Conservation (phyloP, 2,329 filamentous ascomycete species). For the Macrophomina tecta region DNA sequence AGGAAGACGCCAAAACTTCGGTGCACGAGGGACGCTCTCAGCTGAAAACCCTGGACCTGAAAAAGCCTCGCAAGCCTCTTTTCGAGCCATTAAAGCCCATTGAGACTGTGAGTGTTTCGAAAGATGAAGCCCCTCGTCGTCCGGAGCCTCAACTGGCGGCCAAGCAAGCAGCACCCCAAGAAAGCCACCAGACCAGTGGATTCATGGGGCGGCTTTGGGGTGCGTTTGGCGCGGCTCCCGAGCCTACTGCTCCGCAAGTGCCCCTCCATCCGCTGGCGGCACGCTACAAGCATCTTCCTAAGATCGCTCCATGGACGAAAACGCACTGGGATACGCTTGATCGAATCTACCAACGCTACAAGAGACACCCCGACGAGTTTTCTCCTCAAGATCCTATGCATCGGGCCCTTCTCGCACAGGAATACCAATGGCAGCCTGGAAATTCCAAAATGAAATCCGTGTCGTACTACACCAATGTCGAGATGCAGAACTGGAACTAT, state of each 20-base stretch:
- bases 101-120: not conserved
- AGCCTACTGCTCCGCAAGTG: conserved; percentile 28
- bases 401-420: conserved; percentile 37
- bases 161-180: not conserved
- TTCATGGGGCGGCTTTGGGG: conserved; percentile 35
- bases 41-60: conserved; percentile 13
- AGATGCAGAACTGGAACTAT: conserved; percentile 40
- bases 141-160: not conserved
- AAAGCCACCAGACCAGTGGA: conserved; percentile 30
- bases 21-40: not conserved
- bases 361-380: conserved; percentile 42
- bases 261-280: conserved; percentile 37
- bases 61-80: not conserved
- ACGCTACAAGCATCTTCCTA: conserved; percentile 39
- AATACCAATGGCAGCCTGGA: conserved; percentile 36
- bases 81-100: conserved; percentile 6
- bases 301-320: conserved; percentile 47
- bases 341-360: conserved; percentile 41
- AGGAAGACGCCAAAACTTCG: conserved; percentile 31
- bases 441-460: conserved; percentile 7
- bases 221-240: conserved; percentile 30
- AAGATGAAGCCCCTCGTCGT: not conserved
- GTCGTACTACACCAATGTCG: conserved; percentile 17
- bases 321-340: conserved; percentile 49
- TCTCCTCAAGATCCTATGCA: conserved; percentile 37